A percentile compares a stretch with the other conserved stretches of the same genome.
These are phyloP conservation scores for Silene uniflora DNA, from an alignment of 148 eudicot genomes.

Conservation along the genomic window DNA sequence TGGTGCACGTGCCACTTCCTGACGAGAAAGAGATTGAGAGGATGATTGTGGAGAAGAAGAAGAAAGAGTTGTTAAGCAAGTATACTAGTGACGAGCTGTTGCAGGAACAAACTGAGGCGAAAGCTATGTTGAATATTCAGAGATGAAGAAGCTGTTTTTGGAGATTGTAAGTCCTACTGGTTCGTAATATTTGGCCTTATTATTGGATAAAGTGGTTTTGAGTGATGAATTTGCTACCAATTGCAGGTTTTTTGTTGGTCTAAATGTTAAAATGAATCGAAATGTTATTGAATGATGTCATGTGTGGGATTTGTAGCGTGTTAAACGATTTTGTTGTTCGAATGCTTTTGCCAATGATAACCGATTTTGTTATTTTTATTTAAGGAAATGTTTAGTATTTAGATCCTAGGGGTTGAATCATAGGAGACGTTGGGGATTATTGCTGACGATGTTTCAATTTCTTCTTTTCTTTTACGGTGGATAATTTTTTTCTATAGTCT, in stretches of 20 bases:
- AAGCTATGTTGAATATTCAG: slow-evolving; percentile 81
- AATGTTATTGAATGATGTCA: no score
- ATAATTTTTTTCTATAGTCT: no score
- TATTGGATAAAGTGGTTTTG: not conserved
- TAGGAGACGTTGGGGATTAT: no score
- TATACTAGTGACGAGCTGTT: slow-evolving; percentile 67
- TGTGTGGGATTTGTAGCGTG: no score
- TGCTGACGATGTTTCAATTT: no score
- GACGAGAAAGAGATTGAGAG: slow-evolving; percentile 92
- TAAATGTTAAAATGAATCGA: no score
- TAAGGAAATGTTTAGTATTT: no score
- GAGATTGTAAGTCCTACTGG: not conserved
- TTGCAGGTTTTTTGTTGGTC: not conserved
- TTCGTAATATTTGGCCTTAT: not conserved
- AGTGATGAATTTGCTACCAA: not conserved
- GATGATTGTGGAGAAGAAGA: slow-evolving; percentile 93
- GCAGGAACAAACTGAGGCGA: slow-evolving; percentile 82
- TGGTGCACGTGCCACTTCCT: slow-evolving; percentile 86
- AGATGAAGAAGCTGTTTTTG: slow-evolving; percentile 25
- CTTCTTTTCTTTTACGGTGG: no score
- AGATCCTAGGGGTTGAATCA: no score
- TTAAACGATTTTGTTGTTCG: no score
- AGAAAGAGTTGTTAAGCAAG: slow-evolving; percentile 81
- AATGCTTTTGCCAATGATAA: no score
- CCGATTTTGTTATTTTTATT: no score